Conservation (phyloP, 2,329 filamentous ascomycete species). For the Hawksworthiomyces lignivorus region DNA sequence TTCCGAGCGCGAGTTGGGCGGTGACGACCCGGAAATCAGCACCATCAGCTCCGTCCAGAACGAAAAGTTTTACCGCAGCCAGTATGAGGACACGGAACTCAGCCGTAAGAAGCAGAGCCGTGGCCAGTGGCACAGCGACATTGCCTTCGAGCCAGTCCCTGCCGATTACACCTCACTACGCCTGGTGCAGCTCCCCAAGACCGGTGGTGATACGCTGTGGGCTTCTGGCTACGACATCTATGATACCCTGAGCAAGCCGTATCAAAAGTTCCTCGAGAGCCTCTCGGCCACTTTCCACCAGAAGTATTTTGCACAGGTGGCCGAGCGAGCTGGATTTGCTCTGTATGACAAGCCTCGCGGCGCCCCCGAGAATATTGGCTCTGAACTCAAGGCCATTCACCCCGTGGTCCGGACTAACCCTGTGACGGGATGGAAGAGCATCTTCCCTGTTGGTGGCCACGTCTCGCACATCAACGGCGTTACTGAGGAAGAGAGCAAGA, state of each 20-base stretch:
- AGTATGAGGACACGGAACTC: slow-evolving; percentile 15
- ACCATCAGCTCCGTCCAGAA: slow-evolving; percentile 47
- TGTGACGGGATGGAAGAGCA: slow-evolving; percentile 49
- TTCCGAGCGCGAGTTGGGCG: slow-evolving; percentile 43
- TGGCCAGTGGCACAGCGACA: slow-evolving; percentile 43
- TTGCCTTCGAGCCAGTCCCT: slow-evolving; percentile 40
- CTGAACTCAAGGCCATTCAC: slow-evolving; percentile 40
- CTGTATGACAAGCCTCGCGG: slow-evolving; percentile 40
- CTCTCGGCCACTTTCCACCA: slow-evolving; percentile 48
- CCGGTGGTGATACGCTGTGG: slow-evolving; percentile 32
- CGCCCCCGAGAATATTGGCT: slow-evolving; percentile 42
- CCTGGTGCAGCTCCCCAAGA: slow-evolving; percentile 21
- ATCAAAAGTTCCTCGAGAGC: slow-evolving; percentile 48
- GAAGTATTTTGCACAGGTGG: slow-evolving; percentile 41
- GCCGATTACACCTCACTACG: slow-evolving; percentile 47
- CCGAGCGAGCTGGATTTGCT: slow-evolving; percentile 34
- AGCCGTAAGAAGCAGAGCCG: slow-evolving; percentile 16
- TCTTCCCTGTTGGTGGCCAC: slow-evolving; percentile 47
- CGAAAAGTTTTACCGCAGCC: slow-evolving; percentile 29
- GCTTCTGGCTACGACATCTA: slow-evolving; percentile 39
- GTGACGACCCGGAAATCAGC: slow-evolving; percentile 46
- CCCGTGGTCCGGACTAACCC: slow-evolving; percentile 51
- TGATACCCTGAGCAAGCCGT: slow-evolving; percentile 38
- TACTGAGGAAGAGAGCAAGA: slow-evolving; percentile 37
- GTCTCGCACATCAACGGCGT: slow-evolving; percentile 43